Evolutionary conservation across 306 rosid species (phyloP), one percentile per base, ranked within the genome.

Genomic region (Rosa chinensis): DNA sequence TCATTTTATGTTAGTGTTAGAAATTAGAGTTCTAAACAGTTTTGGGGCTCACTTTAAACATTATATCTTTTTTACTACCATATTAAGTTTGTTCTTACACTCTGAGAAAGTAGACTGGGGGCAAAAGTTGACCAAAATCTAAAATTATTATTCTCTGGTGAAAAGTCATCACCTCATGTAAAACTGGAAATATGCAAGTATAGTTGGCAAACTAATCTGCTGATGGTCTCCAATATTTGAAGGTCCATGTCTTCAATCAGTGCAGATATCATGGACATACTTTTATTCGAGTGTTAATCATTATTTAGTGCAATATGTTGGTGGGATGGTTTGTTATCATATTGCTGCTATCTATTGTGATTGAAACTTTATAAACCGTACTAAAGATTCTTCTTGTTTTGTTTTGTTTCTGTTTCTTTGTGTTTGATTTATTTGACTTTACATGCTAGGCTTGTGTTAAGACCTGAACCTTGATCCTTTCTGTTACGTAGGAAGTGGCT

Each of bases 401-500:
- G 8, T 70, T 14, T 5, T 44, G 16, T 14, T 35, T 39, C 35
- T 80, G 68, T 58, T 16, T 12, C 0, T 72, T 48, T 40, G 18
- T 50, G 67, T 49, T 48, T 75, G 18, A 44, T 45, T 17, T 62
- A 16, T 28, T 45, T 32, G 48, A 47, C 49, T 48, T 35, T 63
- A 14, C 48, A n/a, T 23, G 18, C 55, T 35, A 32, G 43, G 81
- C 77, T 40, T 79, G 53, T 32, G 35, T 44, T 50, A 73, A 39
- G 70, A n/a, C 55, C 79, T 80, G 75, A 78, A 71, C 43, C 55
- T 69, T 47, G 43, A 61, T 44, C 20, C 53, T 42, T 68, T 81
- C 76, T 45, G 48, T 86, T 79, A 85, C 79, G 79, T 79, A 88
- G 91, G 84, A 77, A 68, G 91, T 81, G 61, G 90, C 90, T 44